Evolutionary conservation across 2,329 filamentous ascomycete genomes (phyloP).

Genomic region (Xylariaceae sp.): DNA sequence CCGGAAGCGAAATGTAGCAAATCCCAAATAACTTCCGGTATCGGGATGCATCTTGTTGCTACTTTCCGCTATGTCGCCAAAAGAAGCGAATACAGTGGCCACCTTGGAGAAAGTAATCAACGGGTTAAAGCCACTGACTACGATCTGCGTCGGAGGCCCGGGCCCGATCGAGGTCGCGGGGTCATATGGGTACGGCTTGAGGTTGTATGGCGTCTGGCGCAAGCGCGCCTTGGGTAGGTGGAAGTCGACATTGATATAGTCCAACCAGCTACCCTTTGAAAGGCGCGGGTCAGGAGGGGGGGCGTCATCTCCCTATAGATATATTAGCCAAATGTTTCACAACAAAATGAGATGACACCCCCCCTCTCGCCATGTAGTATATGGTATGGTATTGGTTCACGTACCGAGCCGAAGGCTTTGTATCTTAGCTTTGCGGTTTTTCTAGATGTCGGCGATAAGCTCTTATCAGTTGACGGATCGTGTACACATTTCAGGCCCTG

Average conservation of each 20-base stretch:
- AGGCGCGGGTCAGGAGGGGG: constrained; percentile 78
- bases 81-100: constrained; percentile 68
- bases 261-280: constrained; percentile 58
- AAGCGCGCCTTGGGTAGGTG: constrained; percentile 66
- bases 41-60: constrained; percentile 94
- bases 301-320: constrained; percentile 71
- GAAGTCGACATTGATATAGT: constrained; percentile 65
- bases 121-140: constrained; percentile 95
- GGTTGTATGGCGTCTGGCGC: constrained; percentile 68
- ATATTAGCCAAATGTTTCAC: constrained; percentile 57
- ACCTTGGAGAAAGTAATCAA: constrained; percentile 75
- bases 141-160: constrained; percentile 81
- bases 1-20: constrained; percentile 85
- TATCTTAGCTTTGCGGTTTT: constrained; percentile 57
- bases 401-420: constrained; percentile 61
- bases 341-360: constrained; percentile 56
- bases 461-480: constrained; percentile 47
- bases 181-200: constrained; percentile 79
- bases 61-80: constrained; percentile 82
- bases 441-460: constrained; percentile 47
- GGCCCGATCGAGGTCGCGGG: constrained; percentile 78
- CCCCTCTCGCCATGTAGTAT: constrained; percentile 42
- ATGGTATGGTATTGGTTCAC: constrained; percentile 41
- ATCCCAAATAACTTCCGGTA: constrained; percentile 88
- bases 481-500: constrained; percentile 56